A percentile compares a stretch with the other conserved stretches of the same genome.
phyloP scores from a whole-genome alignment of 352 stramenopile genomes.

The Pythium chondricola region DNA sequence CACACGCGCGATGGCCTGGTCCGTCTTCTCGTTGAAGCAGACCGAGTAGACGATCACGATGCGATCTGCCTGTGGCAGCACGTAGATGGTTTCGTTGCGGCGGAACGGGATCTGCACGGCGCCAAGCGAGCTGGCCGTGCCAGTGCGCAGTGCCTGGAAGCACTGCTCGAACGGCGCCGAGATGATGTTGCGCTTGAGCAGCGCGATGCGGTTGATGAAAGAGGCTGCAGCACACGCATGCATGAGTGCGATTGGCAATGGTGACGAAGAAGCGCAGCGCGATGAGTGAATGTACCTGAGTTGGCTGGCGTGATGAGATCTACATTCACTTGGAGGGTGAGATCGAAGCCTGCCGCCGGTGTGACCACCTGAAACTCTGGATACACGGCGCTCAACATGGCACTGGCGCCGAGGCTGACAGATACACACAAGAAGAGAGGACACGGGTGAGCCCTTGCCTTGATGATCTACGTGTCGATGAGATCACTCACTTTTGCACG shows the following conservation, averaged over 20 bases:
- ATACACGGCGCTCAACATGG: constrained; percentile 73
- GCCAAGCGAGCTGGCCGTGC: constrained; percentile 44
- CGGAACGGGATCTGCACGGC: constrained; percentile 83
- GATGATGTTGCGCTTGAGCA: constrained; percentile 82
- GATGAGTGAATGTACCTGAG: constrained; percentile 30
- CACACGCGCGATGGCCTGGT: constrained; percentile 86
- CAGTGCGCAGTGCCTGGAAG: constrained; percentile 69
- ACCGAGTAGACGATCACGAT: constrained; percentile 91
- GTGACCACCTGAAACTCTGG: constrained; percentile 62
- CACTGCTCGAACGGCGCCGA: constrained; percentile 76
- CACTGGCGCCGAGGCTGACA: constrained; percentile 49
- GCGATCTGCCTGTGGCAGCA: constrained; percentile 80
- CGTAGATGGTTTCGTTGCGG: constrained; percentile 80
- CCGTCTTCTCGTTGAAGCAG: constrained; percentile 91
- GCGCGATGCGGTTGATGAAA: constrained; percentile 64
- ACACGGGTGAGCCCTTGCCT: too few species aligned
- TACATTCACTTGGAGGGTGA: constrained; percentile 72
- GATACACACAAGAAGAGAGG: too few species aligned
- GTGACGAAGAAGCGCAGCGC: background rate
- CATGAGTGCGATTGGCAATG: background rate
- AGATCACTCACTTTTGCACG: constrained; percentile 65
- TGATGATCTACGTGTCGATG: too few species aligned
- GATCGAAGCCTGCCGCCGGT: constrained; percentile 71
- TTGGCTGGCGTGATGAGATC: constrained; percentile 68
- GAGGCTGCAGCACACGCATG: too few species aligned